Evolutionary conservation across 441 rosid genomes (phyloP).

Genomic region (Kokia cookei): DNA sequence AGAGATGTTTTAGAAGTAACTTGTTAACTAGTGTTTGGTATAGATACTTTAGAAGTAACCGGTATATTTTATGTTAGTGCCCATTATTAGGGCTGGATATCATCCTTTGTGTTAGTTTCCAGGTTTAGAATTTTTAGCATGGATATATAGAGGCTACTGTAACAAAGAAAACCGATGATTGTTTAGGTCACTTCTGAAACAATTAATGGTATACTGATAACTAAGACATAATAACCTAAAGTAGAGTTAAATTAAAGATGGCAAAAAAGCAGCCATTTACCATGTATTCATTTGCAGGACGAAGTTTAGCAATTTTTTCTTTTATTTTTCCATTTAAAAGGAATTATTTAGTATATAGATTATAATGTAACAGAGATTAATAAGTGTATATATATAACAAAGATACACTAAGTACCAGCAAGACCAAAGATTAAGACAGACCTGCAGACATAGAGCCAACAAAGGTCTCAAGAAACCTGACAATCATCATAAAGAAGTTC

Average conservation of each 20-base stretch:
- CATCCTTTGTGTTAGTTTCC: background rate
- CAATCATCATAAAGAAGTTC: conserved; percentile 74
- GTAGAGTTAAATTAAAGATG: background rate
- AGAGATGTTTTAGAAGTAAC: background rate
- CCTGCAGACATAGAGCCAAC: conserved; percentile 99
- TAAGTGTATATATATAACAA: background rate
- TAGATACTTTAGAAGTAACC: background rate
- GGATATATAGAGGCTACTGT: background rate
- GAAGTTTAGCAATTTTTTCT: background rate
- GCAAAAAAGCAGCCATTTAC: background rate
- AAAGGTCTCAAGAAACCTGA: conserved; percentile 95
- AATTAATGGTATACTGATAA: background rate
- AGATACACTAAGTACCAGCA: background rate
- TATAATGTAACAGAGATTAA: background rate
- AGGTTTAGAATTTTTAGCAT: background rate
- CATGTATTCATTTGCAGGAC: background rate
- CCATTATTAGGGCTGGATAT: background rate
- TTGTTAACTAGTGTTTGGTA: background rate
- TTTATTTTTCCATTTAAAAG: background rate
- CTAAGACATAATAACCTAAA: background rate
- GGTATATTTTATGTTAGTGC: background rate
- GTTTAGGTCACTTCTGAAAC: background rate
- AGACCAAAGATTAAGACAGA: conserved; percentile 21
- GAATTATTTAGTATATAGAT: background rate
- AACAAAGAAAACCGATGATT: background rate